phyloP scores from a whole-genome alignment of 192 early-diverging fungal species.

The Rhizoclosmatium globosum region DNA sequence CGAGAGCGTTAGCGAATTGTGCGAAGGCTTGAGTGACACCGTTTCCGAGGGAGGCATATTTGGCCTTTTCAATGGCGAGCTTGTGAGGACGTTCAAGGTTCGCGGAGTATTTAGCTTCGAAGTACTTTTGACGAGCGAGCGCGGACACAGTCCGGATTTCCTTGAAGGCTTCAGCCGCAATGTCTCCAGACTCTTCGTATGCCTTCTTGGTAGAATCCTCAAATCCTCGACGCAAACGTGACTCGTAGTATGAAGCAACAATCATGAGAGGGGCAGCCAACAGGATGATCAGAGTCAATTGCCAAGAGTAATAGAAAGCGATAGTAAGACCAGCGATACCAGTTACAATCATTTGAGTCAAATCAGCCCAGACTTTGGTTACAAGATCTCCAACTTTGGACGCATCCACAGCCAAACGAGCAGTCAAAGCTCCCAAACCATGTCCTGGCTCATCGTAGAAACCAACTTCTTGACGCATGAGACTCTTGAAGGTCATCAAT shows the following conservation, averaged over 20 bases:
- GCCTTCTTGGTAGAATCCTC: constrained; percentile 66
- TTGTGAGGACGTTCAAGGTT: constrained; percentile 75
- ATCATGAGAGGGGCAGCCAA: constrained; percentile 66
- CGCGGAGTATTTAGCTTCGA: constrained; percentile 69
- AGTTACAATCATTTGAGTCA: constrained; percentile 28
- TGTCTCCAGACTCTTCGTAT: constrained; percentile 69
- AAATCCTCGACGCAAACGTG: constrained; percentile 64
- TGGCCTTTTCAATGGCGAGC: constrained; percentile 69
- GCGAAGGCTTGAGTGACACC: constrained; percentile 75
- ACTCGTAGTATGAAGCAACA: constrained; percentile 58
- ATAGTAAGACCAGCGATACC: constrained; percentile 58
- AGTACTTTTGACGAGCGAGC: constrained; percentile 71
- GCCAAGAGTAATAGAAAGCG: constrained; percentile 81
- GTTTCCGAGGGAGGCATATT: constrained; percentile 72
- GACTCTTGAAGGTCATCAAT: constrained; percentile 43
- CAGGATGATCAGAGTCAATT: constrained; percentile 79
- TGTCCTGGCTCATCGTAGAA: constrained; percentile 69
- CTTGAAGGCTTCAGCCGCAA: constrained; percentile 83
- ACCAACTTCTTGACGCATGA: constrained; percentile 62
- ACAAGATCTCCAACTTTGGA: constrained; percentile 60
- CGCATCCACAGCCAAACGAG: constrained; percentile 83
- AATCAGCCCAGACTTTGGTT: constrained; percentile 53
- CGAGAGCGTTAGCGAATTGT: constrained; percentile 81
- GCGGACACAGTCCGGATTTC: constrained; percentile 85
- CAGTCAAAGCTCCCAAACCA: constrained; percentile 78